Evolutionary conservation across 2,329 filamentous ascomycete genomes (phyloP).

Genomic region (Colletotrichum zoysiae): DNA sequence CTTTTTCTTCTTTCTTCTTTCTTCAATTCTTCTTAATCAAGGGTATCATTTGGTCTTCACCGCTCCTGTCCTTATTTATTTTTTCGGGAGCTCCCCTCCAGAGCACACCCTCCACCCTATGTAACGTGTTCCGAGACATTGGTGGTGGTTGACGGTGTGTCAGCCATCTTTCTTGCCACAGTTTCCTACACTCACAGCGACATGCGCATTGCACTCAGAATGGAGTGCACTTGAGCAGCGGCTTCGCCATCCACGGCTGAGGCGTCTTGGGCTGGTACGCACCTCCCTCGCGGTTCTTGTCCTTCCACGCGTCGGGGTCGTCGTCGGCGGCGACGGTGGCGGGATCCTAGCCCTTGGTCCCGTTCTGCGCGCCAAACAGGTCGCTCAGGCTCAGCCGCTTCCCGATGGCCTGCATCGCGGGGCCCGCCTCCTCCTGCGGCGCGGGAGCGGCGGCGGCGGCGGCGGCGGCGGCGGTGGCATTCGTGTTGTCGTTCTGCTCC

Average conservation of each 20-base stretch:
- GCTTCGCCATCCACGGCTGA: slow-evolving; percentile 12
- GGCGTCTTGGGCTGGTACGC: neutral
- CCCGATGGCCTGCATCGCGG: slow-evolving; percentile 60
- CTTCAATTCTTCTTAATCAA: slow-evolving; percentile 30
- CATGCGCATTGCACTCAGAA: neutral
- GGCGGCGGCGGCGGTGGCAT: too few species aligned
- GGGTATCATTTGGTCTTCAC: slow-evolving; percentile 35
- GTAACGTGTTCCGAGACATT: neutral
- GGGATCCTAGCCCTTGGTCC: slow-evolving; percentile 40
- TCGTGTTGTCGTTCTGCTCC: slow-evolving; percentile 11
- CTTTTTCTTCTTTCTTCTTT: slow-evolving; percentile 13
- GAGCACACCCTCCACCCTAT: neutral
- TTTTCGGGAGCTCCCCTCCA: neutral
- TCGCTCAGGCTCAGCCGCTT: slow-evolving; percentile 60
- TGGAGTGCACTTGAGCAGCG: neutral
- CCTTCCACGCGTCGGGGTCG: neutral
- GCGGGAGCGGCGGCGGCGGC: neutral
- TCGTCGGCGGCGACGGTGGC: neutral
- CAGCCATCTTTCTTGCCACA: neutral
- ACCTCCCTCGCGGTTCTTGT: neutral
- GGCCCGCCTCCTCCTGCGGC: slow-evolving; percentile 47
- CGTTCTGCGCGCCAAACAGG: slow-evolving; percentile 55
- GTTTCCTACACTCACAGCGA: neutral
- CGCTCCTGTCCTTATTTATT: neutral
- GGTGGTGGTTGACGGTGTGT: neutral